Evolutionary conservation across 2,329 filamentous ascomycete genomes (phyloP), one percentile per base, ranked within the genome.

Genomic region (Venturia carpophila): DNA sequence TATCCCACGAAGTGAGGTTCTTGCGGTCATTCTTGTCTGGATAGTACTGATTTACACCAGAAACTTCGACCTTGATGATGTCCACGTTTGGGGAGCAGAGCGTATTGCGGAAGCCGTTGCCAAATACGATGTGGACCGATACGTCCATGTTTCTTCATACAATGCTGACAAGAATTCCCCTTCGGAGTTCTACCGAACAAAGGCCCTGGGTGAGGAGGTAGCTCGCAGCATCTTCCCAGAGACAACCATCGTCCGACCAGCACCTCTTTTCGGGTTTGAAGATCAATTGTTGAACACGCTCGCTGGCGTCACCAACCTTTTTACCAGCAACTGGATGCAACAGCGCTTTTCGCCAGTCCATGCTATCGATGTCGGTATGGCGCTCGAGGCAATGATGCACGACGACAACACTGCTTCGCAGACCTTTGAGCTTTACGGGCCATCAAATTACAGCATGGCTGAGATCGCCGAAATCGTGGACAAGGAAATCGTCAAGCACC

Each of bases 111-210:
- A 96, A 75, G 92, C 94, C 64, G 91, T 92, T 64, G 94, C 93
- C 72, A 99, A 99, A 79, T 99, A 99, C 79, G 93, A 99, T 73
- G 87, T 97, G 70, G 94, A 99, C 79, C 88, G 94, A 69, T 99
- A 91, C 78, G 92, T 99, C 69, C 94, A 99, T 72, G 87, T 99
- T 71, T 99, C 94, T 11, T 96, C 92, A 41, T 92, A 95, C 83
- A 97, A 93, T 73, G 93, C 91, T 66, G 82, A 89, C 76, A 83
- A 85, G 55, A 82, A 90, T 70, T 97, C 93, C 21, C 77, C 87
- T 2, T 93, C 91, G 13, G 90, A 94, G 73, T 99, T 93, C 83
- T 97, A 89, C 78, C 83, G 88, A 67, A 96, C 92, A 70, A 99
- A 99, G 89, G 89, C 92, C 83, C 67, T 84, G 82, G 73, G 90